Evolutionary conservation across 2,329 filamentous ascomycete species (phyloP), one percentile per base, ranked within the genome.

Genomic region (Colletotrichum magnum): DNA sequence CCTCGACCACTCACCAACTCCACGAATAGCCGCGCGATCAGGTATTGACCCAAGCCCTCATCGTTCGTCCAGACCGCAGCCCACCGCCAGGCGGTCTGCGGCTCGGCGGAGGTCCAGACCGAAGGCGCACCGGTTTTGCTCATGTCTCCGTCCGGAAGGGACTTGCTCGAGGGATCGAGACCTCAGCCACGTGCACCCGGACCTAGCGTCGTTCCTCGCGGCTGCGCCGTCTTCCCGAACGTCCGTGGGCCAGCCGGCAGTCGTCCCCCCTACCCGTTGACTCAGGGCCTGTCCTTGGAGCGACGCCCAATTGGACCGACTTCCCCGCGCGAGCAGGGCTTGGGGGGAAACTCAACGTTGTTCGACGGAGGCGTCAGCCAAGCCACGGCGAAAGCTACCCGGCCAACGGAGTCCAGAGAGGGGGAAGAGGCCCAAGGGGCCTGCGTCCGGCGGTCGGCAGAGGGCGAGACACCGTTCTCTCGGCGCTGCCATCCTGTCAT

Each of bases 341-440:
- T 58, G 32, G 64, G 53, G 15, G 36, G 41, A 68, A 68, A 68
- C 45, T 58, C 60, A 64, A 68, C 39, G 45, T 28, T 53, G 65
- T 58, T 58, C 59, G 48, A 68, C 12, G 21, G 21, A 58, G 65
- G 52, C 60, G 65, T 68, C 59, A 58, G 66, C 61, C 66, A 65
- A 65, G 61, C 61, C 61, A 43, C 65, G 10, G 47, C 47, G 18
- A 39, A 64, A 26, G 47, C 58, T 53, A 28, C 36, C 12, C 3
- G 28, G 28, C 28, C 28, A 15, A 24, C 58, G 12, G 52, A 4
- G 2, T 16, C 41, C 5, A 28, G 5, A 16, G 15, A 63, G 28
- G 24, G 41, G 3, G 6, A 18, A 36, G 5, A 21, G 7, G 16
- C 18, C 28, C 24, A 52, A n/a, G 21, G 16, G 16, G 32, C 3